Conservation (phyloP, 2,329 filamentous ascomycete genomes). For the Calonectria hongkongensis region DNA sequence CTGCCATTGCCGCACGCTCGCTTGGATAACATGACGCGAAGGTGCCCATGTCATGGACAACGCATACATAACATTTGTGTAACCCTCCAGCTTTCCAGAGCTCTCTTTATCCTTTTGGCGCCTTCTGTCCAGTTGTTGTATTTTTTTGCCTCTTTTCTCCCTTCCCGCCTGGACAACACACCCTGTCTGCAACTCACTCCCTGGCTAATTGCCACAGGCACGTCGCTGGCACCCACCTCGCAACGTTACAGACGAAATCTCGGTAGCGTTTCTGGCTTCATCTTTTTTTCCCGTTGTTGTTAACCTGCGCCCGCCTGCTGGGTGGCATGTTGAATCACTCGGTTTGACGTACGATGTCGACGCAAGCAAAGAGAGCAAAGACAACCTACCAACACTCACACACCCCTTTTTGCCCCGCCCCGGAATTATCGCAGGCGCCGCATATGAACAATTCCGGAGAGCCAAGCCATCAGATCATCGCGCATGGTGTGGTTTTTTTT, state of each 20-base stretch:
- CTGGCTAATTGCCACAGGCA: background rate
- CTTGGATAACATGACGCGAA: background rate
- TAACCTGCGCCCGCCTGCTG: background rate
- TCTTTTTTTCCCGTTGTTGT: background rate
- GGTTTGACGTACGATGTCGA: too few relatives aligned
- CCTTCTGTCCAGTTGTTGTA: constrained; percentile 52
- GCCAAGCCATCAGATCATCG: too few relatives aligned
- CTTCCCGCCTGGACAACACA: background rate
- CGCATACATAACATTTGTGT: constrained; percentile 13
- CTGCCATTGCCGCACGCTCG: background rate
- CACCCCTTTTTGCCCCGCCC: too few relatives aligned
- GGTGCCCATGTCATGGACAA: constrained; percentile 13
- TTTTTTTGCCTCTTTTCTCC: constrained; percentile 49
- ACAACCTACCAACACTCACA: too few relatives aligned
- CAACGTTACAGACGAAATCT: background rate
- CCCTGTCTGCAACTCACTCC: background rate
- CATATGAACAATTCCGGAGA: too few relatives aligned
- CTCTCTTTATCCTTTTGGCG: constrained; percentile 9
- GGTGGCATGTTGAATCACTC: background rate
- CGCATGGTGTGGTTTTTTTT: too few relatives aligned
- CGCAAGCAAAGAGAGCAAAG: too few relatives aligned
- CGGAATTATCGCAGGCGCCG: too few relatives aligned
- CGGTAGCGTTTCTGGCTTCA: background rate
- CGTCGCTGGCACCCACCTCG: background rate
- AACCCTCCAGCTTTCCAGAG: background rate